Conservation (phyloP, 2,329 filamentous ascomycete species). For the Colletotrichum magnum region DNA sequence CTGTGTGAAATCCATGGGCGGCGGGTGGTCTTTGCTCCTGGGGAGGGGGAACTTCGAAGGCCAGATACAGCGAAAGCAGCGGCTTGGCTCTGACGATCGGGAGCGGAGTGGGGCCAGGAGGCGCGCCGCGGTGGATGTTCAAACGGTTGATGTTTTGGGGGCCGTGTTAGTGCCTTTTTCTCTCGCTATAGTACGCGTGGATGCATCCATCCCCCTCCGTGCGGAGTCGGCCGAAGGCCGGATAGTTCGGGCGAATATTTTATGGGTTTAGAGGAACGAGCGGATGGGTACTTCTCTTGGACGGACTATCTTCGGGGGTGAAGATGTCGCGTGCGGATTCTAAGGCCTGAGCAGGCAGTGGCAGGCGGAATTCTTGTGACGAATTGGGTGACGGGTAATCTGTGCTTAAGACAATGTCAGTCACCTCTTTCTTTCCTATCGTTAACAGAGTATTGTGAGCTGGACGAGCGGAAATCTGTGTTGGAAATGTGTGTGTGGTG, state of each 20-base stretch:
- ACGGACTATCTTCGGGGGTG: background rate
- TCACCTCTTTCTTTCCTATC: too few species aligned
- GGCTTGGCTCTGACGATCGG: conserved; percentile 28
- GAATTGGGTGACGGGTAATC: too few species aligned
- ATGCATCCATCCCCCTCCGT: background rate
- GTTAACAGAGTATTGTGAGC: too few species aligned
- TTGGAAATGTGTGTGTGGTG: background rate
- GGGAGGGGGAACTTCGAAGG: too few species aligned
- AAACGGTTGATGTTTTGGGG: conserved; percentile 37
- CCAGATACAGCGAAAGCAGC: background rate
- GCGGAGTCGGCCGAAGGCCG: conserved; percentile 1
- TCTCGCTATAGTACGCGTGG: background rate
- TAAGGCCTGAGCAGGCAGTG: background rate
- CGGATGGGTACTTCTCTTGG: background rate
- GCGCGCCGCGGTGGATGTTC: conserved; percentile 5
- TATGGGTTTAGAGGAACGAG: background rate
- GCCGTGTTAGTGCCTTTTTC: background rate
- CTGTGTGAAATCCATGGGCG: background rate
- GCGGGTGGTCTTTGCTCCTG: conserved; percentile 8
- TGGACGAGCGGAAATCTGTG: background rate
- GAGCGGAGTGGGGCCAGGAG: conserved; percentile 7
- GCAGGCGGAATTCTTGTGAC: background rate
- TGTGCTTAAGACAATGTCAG: too few species aligned
- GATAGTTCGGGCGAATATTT: background rate
- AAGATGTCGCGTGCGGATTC: too few species aligned